These are phyloP conservation scores for Fragilariopsis cylindrus DNA, from an alignment of 108 stramenopile genomes.

Conservation along the genomic window DNA sequence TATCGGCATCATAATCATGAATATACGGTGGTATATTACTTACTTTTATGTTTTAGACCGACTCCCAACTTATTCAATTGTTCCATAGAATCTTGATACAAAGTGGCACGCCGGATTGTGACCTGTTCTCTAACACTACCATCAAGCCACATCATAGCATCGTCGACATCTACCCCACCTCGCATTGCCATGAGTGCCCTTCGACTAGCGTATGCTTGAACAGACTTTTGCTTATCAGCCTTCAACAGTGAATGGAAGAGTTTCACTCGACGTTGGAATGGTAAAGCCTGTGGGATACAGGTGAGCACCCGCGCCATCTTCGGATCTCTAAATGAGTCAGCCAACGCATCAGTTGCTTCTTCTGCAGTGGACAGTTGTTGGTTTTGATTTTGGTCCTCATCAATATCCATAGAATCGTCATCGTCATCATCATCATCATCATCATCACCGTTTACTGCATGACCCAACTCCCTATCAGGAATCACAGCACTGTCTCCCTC, in stretches of 20 bases:
- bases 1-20: too few species aligned
- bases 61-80: conserved; percentile 60
- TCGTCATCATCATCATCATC: conserved; percentile 35
- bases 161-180: conserved; percentile 35
- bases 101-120: conserved; percentile 61
- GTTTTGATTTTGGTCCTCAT: conserved; percentile 1
- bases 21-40: background rate
- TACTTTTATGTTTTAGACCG: conserved; percentile 64
- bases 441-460: conserved; percentile 22
- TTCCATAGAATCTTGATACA: conserved; percentile 82
- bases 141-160: conserved; percentile 19
- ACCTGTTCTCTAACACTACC: conserved; percentile 61
- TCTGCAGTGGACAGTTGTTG: conserved; percentile 24
- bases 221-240: conserved; percentile 71
- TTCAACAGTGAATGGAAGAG: conserved; percentile 75
- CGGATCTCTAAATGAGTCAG: conserved; percentile 75
- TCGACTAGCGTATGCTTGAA: conserved; percentile 24
- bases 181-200: conserved; percentile 37
- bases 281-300: conserved; percentile 79
- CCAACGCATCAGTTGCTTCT: conserved; percentile 69
- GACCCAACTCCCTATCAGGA: conserved; percentile 34
- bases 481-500: conserved; percentile 52
- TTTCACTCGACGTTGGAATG: conserved; percentile 79
- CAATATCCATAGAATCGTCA: conserved; percentile 20
- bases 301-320: conserved; percentile 85